Evolutionary conservation across 2,329 filamentous ascomycete genomes (phyloP).

Genomic region (Beauveria sp.): DNA sequence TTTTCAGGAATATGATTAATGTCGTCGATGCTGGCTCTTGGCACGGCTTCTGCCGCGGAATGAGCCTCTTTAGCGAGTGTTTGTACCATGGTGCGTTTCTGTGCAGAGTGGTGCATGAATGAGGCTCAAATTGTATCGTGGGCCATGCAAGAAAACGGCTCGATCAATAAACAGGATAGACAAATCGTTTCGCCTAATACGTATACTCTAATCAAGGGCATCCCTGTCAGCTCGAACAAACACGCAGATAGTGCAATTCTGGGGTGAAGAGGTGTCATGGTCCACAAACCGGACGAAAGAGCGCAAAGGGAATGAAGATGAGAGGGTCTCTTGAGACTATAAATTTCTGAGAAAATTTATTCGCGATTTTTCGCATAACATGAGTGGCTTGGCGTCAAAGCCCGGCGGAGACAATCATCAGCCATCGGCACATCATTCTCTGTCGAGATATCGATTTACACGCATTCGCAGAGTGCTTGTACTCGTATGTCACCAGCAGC

Average conservation of each 20-base stretch:
- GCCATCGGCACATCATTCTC: neutral
- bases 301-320: too few species aligned
- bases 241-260: neutral
- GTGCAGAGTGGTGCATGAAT: too few species aligned
- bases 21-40: neutral
- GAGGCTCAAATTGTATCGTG: neutral
- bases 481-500: neutral
- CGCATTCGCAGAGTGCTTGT: neutral
- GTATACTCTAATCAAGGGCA: neutral
- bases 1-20: neutral
- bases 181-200: neutral
- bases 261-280: neutral
- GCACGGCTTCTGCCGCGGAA: neutral
- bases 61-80: neutral
- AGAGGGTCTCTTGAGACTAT: too few species aligned
- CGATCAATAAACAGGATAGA: too few species aligned
- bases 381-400: neutral
- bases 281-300: too few species aligned
- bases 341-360: too few species aligned
- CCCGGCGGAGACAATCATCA: neutral
- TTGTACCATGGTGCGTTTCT: neutral
- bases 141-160: neutral
- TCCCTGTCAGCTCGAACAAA: neutral
- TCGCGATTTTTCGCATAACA: too few species aligned
- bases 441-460: neutral